Evolutionary conservation across 306 rosid genomes (phyloP).

Genomic region (Hippophae rhamnoides): DNA sequence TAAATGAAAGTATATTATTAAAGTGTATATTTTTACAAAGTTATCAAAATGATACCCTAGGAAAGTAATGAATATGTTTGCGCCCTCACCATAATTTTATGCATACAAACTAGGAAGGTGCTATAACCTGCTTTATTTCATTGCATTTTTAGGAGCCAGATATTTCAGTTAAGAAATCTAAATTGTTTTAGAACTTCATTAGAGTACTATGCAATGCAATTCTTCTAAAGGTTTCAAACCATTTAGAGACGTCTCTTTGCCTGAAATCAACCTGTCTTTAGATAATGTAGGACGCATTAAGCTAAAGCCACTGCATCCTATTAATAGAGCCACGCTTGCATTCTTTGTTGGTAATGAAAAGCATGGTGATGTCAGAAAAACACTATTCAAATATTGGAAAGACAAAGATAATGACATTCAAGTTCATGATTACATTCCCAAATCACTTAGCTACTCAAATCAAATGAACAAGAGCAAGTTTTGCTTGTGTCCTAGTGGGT

Average conservation of each 20-base stretch:
- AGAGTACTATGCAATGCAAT: constrained; percentile 37
- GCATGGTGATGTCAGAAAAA: constrained; percentile 19
- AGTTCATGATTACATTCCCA: constrained; percentile 27
- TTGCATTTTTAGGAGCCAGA: constrained; percentile 22
- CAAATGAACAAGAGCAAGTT: constrained; percentile 23
- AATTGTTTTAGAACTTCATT: constrained; percentile 26
- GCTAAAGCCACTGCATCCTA: neutral
- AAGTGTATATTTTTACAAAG: too few relatives aligned
- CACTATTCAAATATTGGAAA: constrained; percentile 19
- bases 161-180: constrained; percentile 10
- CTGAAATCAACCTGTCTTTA: constrained; percentile 21
- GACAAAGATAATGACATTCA: constrained; percentile 21
- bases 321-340: constrained; percentile 20
- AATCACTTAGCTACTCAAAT: constrained; percentile 20
- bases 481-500: constrained; percentile 49
- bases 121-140: neutral
- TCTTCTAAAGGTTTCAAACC: constrained; percentile 32
- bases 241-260: constrained; percentile 23
- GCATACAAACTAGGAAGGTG: too few relatives aligned
- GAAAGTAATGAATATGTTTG: neutral
- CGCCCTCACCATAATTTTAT: neutral
- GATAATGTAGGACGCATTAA: constrained; percentile 10
- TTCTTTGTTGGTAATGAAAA: constrained; percentile 25
- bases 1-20: too few relatives aligned
- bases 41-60: too few relatives aligned